A percentile compares a stretch with the other conserved stretches of the same genome.
Evolutionary conservation across 345 rosid genomes (phyloP).

Genomic region (Brassica carinata): DNA sequence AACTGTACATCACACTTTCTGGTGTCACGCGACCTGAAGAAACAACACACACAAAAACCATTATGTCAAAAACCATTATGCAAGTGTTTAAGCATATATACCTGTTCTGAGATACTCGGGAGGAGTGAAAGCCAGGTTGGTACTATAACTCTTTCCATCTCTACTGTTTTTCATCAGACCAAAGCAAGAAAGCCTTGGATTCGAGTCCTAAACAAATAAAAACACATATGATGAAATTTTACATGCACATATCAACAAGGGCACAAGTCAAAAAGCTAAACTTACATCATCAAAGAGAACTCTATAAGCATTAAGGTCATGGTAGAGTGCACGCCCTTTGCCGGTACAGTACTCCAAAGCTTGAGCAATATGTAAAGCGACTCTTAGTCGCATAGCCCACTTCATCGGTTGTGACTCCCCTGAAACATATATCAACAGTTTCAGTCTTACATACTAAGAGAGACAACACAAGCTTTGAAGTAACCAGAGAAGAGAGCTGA

Average conservation of each 20-base stretch:
- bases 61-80: too few relatives aligned
- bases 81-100: too few relatives aligned
- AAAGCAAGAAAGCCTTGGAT: background rate
- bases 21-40: constrained; percentile 80
- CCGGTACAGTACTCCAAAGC: background rate
- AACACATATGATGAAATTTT: background rate
- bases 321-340: background rate
- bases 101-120: constrained; percentile 86
- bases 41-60: background rate
- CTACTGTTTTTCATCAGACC: background rate
- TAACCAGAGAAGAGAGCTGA: background rate
- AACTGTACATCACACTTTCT: constrained; percentile 96
- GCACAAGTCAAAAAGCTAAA: background rate
- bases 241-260: background rate
- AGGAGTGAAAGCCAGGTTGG: constrained; percentile 79
- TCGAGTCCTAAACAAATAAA: background rate
- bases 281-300: background rate
- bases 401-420: background rate
- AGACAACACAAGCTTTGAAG: background rate
- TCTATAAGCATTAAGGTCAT: background rate
- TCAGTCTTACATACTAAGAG: background rate
- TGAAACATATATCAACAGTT: background rate
- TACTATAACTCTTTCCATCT: constrained; percentile 2
- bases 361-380: constrained; percentile 2
- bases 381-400: background rate